These are phyloP conservation scores for Pleurostoma richardsiae DNA, from an alignment of 2,329 filamentous ascomycete species.

Conservation along the genomic window DNA sequence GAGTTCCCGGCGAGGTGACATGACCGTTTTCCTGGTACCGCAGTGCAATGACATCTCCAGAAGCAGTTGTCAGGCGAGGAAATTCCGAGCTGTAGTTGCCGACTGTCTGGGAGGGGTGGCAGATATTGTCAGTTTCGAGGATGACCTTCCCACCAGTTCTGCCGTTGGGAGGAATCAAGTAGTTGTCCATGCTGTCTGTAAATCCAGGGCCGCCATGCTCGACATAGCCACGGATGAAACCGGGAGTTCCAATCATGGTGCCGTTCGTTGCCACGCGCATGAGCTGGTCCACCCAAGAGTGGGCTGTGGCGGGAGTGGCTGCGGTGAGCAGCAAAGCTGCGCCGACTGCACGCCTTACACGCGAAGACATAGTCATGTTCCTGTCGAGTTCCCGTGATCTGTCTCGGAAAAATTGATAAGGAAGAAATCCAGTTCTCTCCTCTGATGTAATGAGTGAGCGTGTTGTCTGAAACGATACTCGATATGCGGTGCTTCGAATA, in stretches of 20 bases:
- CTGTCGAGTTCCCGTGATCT: too few species aligned
- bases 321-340: slow-evolving; percentile 24
- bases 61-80: slow-evolving; percentile 54
- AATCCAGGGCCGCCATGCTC: slow-evolving; percentile 51
- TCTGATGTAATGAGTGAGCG: too few species aligned
- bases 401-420: too few species aligned
- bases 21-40: slow-evolving; percentile 74
- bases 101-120: slow-evolving; percentile 57
- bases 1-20: slow-evolving; percentile 54
- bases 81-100: slow-evolving; percentile 52
- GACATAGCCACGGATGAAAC: slow-evolving; percentile 70
- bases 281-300: slow-evolving; percentile 81
- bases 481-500: too few species aligned
- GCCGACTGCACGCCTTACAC: neutral
- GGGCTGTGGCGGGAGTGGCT: slow-evolving; percentile 38
- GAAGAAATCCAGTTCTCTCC: too few species aligned
- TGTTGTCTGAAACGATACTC: too few species aligned
- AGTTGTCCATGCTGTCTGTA: slow-evolving; percentile 52
- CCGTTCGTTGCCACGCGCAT: slow-evolving; percentile 68
- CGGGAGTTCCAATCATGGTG: slow-evolving; percentile 62
- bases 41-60: slow-evolving; percentile 62
- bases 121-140: slow-evolving; percentile 50
- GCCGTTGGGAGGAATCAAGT: slow-evolving; percentile 56
- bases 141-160: slow-evolving; percentile 41
- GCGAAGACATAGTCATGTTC: too few species aligned